These are phyloP conservation scores for Phytophthora europaea DNA, from an alignment of 352 stramenopile genomes.

Conservation along the genomic window DNA sequence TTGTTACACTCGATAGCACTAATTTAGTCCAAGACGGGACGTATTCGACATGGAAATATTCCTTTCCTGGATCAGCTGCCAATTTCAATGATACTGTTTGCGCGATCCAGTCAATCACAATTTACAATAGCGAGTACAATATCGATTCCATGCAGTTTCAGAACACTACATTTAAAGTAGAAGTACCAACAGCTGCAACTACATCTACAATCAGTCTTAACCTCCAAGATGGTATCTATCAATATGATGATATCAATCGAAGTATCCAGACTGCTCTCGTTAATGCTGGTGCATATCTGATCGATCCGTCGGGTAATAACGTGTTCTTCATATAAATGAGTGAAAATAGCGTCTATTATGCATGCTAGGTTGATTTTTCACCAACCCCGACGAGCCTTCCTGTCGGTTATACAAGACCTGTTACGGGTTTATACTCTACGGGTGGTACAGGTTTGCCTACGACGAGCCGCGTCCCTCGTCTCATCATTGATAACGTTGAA, in stretches of 20 bases:
- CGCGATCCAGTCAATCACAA: conserved; percentile 8
- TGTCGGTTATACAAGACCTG: conserved; percentile 2
- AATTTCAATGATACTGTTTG: not conserved
- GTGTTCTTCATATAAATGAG: conserved; percentile 20
- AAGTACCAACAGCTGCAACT: conserved; percentile 14
- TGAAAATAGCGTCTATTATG: conserved; percentile 22
- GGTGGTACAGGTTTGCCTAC: conserved; percentile 24
- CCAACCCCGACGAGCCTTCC: conserved; percentile 6
- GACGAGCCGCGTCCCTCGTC: conserved; percentile 3
- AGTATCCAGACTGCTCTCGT: conserved; percentile 18
- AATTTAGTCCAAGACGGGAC: conserved; percentile 13
- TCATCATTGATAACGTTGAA: conserved; percentile 26
- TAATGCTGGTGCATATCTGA: conserved; percentile 15
- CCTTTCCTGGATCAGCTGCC: not conserved
- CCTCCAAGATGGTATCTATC: conserved; percentile 17
- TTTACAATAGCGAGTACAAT: conserved; percentile 17
- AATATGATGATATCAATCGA: conserved; percentile 7
- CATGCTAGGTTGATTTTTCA: conserved; percentile 4
- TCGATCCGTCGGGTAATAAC: conserved; percentile 3
- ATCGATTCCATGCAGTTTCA: conserved; percentile 11
- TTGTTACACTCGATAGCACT: conserved; percentile 15
- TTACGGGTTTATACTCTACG: conserved; percentile 5
- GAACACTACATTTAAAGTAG: conserved; percentile 12
- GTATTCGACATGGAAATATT: conserved; percentile 6
- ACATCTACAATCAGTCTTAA: conserved; percentile 8